Base-by-base conservation (phyloP, 257 asterid genomes). In the Scutellaria galericulata region DNA sequence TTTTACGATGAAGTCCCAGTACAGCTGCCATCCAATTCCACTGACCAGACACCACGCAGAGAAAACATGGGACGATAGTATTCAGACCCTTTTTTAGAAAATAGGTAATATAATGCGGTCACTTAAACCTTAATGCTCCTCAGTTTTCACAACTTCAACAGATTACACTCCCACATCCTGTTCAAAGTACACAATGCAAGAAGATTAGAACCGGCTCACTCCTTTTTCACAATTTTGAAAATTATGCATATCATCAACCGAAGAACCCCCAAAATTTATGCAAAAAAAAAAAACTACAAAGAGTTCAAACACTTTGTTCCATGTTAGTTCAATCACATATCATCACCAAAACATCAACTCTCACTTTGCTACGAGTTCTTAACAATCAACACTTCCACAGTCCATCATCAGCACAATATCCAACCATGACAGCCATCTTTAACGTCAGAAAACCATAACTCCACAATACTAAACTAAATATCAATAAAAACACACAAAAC, bases 1-100 rank as follows among this genome's bases (percentile, higher is more conserved):
- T 81, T 85, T 87, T 87, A 86, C 84, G 80, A 74, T 86, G 92
- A 74, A 80, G 89, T 71, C 92, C 92, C 75, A 82, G 74, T 35
- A 75, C 68, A 66, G 90, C 86, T 71, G 88, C 89, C 97, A 90
- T 84, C 80, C 79, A 66, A 78, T 74, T 68, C 75, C 77, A 73
- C 77, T 62, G 58, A 80, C 83, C 79, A 72, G 69, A 60, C 41
- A 75, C 78, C 15, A 75, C 65, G 47, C 67, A 78, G 68, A 55
- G 86, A 58, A 79, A 86, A 78, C 90, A 87, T 85, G 84, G 84
- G 85, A 81, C 59, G 47, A 64, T 71, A 40, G 62, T 12, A 53
- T 71, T 50, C 50, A 15, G 35, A 52, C 55, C 73, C 50, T 41
- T 59, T 53, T 40, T 41, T 46, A 53, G 22, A 11, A 58, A 59